These are phyloP conservation scores for Wakefieldia striispora DNA, from an alignment of 768 basidiomycete genomes.

Conservation along the genomic window DNA sequence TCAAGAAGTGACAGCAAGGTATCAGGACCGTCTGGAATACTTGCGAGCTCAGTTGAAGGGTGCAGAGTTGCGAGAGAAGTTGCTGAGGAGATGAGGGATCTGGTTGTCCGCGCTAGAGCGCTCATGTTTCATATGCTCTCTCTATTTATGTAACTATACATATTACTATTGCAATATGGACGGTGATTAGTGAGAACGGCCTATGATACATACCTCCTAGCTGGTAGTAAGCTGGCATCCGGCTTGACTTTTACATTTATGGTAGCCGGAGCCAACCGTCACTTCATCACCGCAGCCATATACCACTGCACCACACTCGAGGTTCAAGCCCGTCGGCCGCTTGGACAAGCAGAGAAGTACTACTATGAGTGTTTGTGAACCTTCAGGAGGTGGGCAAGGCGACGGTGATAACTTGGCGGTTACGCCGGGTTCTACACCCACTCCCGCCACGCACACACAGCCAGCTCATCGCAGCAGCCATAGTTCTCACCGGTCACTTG, in stretches of 20 bases:
- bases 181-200: too few species aligned
- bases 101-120: background rate
- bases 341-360: background rate
- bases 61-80: slow-evolving; percentile 79
- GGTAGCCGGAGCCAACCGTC: too few species aligned
- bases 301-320: too few species aligned
- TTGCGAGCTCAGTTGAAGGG: slow-evolving; percentile 80
- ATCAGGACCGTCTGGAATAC: slow-evolving; percentile 76
- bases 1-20: slow-evolving; percentile 68
- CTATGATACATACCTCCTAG: too few species aligned
- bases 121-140: slow-evolving; percentile 15
- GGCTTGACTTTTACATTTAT: background rate
- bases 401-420: slow-evolving; percentile 34
- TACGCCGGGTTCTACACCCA: slow-evolving; percentile 42
- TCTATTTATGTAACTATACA: slow-evolving; percentile 11
- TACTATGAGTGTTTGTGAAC: slow-evolving; percentile 14
- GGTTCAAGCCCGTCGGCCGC: background rate
- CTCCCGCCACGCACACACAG: slow-evolving; percentile 30
- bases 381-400: slow-evolving; percentile 20
- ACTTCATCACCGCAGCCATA: too few species aligned
- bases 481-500: slow-evolving; percentile 56
- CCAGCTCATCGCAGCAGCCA: slow-evolving; percentile 44
- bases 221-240: too few species aligned
- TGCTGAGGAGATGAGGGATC: slow-evolving; percentile 53
- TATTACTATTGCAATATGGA: background rate